A percentile compares a stretch with the other conserved stretches of the same genome.
These are phyloP conservation scores for Monilinia aucupariae DNA, from an alignment of 2,329 filamentous ascomycete species.

Conservation along the genomic window DNA sequence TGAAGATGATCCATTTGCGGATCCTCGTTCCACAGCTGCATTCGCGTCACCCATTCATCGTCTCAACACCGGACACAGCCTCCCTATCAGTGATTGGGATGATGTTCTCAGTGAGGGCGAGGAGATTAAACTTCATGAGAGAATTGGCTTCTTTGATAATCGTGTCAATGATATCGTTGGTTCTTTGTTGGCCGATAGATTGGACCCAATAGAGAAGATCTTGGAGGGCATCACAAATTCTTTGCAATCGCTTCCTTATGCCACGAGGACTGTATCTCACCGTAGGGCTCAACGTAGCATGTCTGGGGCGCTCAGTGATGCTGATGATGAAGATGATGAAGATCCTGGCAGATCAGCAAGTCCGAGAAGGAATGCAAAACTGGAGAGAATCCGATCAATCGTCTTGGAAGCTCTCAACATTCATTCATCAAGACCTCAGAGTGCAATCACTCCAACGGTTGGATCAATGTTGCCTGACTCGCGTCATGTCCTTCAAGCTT, in stretches of 20 bases:
- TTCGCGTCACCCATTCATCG: slow-evolving; percentile 55
- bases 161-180: slow-evolving; percentile 85
- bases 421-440: slow-evolving; percentile 44
- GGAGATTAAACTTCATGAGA: slow-evolving; percentile 73
- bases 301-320: slow-evolving; percentile 73
- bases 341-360: slow-evolving; percentile 66
- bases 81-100: slow-evolving; percentile 86
- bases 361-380: slow-evolving; percentile 68
- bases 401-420: slow-evolving; percentile 67
- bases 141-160: slow-evolving; percentile 83
- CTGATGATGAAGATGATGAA: slow-evolving; percentile 80
- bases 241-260: slow-evolving; percentile 49
- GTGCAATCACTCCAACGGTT: slow-evolving; percentile 24
- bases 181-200: slow-evolving; percentile 65
- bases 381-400: slow-evolving; percentile 73
- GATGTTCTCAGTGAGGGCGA: slow-evolving; percentile 76
- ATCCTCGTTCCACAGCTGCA: slow-evolving; percentile 37
- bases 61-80: slow-evolving; percentile 56
- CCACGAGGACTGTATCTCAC: slow-evolving; percentile 48
- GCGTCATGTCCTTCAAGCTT: slow-evolving; percentile 56
- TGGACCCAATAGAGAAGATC: slow-evolving; percentile 77
- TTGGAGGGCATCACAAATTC: slow-evolving; percentile 69
- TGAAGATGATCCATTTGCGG: slow-evolving; percentile 35
- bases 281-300: slow-evolving; percentile 58
- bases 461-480: slow-evolving; percentile 33